Conservation (phyloP, 345 rosid species). For the Ceriops decandra region DNA sequence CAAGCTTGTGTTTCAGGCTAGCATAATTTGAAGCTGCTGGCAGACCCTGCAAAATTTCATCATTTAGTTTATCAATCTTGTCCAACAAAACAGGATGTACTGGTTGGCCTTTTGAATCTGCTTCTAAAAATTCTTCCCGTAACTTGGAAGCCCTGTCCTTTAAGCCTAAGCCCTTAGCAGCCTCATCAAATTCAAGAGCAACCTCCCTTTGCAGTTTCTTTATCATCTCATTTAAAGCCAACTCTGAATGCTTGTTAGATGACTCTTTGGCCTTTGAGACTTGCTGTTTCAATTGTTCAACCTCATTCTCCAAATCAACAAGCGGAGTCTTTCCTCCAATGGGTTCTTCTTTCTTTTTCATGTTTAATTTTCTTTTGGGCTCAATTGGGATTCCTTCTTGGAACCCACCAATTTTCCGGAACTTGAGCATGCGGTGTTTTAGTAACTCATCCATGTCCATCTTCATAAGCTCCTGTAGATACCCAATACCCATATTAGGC, state of each 20-base stretch:
- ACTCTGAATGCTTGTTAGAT: conserved; percentile 48
- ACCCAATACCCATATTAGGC: conserved; percentile 13
- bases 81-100: conserved; percentile 53
- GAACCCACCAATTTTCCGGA: conserved; percentile 77
- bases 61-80: conserved; percentile 59
- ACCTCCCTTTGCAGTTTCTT: conserved; percentile 65
- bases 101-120: conserved; percentile 47
- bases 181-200: conserved; percentile 66
- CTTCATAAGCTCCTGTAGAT: conserved; percentile 60
- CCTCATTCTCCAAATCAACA: conserved; percentile 56
- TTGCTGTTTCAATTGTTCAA: conserved; percentile 62
- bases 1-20: conserved; percentile 60
- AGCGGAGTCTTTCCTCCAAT: conserved; percentile 36
- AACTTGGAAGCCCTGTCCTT: conserved; percentile 44
- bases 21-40: conserved; percentile 56
- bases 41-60: conserved; percentile 52
- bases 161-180: conserved; percentile 55
- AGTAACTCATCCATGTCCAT: conserved; percentile 65
- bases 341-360: conserved; percentile 62
- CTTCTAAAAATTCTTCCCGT: conserved; percentile 51
- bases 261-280: conserved; percentile 61
- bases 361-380: conserved; percentile 56
- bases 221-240: conserved; percentile 56
- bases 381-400: conserved; percentile 62
- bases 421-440: conserved; percentile 70